These are phyloP conservation scores for Ogataea henricii DNA, from an alignment of 805 yeast genomes.

Conservation along the genomic window DNA sequence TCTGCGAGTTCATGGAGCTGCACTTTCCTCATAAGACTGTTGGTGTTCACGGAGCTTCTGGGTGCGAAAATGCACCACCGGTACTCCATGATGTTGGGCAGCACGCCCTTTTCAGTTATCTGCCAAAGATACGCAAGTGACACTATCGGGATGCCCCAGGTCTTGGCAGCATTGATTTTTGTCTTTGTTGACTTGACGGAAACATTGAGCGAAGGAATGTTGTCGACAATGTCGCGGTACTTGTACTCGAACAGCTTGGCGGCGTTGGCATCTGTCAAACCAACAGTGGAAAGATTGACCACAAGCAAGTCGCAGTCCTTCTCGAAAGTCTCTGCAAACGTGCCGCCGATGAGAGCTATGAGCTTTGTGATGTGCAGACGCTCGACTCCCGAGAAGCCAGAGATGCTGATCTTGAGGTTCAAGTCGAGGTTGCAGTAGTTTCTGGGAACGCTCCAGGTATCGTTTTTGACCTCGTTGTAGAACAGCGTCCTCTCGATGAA, in stretches of 20 bases:
- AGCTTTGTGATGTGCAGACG: conserved; percentile 50
- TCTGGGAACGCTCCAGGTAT: conserved; percentile 34
- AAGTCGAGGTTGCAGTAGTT: conserved; percentile 28
- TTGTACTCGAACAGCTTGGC: conserved; percentile 44
- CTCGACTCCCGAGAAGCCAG: conserved; percentile 36
- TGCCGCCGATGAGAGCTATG: conserved; percentile 54
- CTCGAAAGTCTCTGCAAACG: conserved; percentile 49
- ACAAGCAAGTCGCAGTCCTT: conserved; percentile 57
- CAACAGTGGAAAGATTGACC: conserved; percentile 50
- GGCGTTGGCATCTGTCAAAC: conserved; percentile 41
- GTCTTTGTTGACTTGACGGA: conserved; percentile 46
- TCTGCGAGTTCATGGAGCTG: not conserved
- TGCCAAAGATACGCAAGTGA: conserved; percentile 59
- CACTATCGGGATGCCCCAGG: conserved; percentile 59
- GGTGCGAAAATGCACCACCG: conserved; percentile 59
- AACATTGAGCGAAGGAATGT: conserved; percentile 6
- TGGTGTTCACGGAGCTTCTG: conserved; percentile 8
- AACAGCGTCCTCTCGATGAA: conserved; percentile 34
- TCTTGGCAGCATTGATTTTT: conserved; percentile 59
- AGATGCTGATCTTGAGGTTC: conserved; percentile 35
- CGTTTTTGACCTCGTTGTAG: conserved; percentile 21
- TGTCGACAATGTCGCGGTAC: conserved; percentile 33
- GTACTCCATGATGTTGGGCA: conserved; percentile 46
- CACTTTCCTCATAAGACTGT: not conserved
- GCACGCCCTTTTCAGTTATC: conserved; percentile 38